Base-by-base conservation (phyloP, 306 rosid species). In the Acacia acuminata region DNA sequence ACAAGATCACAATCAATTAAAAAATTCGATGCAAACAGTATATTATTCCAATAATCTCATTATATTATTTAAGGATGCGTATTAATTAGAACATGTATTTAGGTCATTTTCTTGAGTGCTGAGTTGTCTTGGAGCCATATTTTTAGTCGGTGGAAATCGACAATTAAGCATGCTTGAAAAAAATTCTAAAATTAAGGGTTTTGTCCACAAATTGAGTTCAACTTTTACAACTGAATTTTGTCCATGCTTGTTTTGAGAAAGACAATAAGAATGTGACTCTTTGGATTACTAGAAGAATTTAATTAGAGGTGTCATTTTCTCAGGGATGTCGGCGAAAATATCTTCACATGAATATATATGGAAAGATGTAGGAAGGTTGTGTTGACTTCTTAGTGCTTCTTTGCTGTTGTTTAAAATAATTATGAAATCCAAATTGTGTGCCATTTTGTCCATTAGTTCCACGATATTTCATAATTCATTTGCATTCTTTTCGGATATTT, bases 401-500 rank as follows among this genome's bases (percentile, higher is more conserved):
- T n/a, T n/a, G 75, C 75, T 10, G 44, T 12, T 43, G 32, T 12
- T 48, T 24, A 24, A 19, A n/a, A 69, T 71, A 7, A 66, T 66
- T 10, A 34, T 65, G 32, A 34, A 71, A 11, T 55, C n/a, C 56
- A 71, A 12, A 71, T 66, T 70, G 34, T 22, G 56, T 3, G 75
- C n/a, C 27, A 58, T 74, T 55, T 65, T 47, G 22, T 76, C 73
- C 64, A 48, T 7, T 20, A 27, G 38, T 24, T 32, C 42, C 36
- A n/a, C 38, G 36, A 63, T 27, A 65, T 67, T 36, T 30, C 4
- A 44, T 71, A 12, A 48, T 85, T 68, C 66, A 36, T 85, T 66
- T 71, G 84, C 87, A 80, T 76, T 10, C 71, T 84, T 80, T 48
- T 47, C 76, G 24, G 84, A 84, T 47, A 76, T 71, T 50, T 48